phyloP scores from a whole-genome alignment of 78 protist genomes.

The Dictyostelium discoideum region dicty_2.7 NC_007091.3:56001-56500 shows the following conservation, averaged over 20 bases:
- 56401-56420: neutral
- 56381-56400: neutral
- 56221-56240: neutral
- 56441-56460: neutral
- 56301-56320: neutral
- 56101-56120: neutral
- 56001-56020: slow-evolving; percentile 35
- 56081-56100: neutral
- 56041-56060: neutral
- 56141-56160: neutral
- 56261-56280: neutral
- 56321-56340: neutral
- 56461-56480: neutral
- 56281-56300: neutral
- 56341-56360: neutral
- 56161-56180: neutral
- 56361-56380: neutral
- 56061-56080: slow-evolving; percentile 8
- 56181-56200: neutral
- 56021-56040: slow-evolving; percentile 36
- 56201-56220: neutral
- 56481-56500: neutral
- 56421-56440: too few relatives aligned
- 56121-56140: neutral
- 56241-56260: neutral